Base-by-base conservation (phyloP, 495 filamentous ascomycete genomes). In the Talaromyces wortmannii region DNA sequence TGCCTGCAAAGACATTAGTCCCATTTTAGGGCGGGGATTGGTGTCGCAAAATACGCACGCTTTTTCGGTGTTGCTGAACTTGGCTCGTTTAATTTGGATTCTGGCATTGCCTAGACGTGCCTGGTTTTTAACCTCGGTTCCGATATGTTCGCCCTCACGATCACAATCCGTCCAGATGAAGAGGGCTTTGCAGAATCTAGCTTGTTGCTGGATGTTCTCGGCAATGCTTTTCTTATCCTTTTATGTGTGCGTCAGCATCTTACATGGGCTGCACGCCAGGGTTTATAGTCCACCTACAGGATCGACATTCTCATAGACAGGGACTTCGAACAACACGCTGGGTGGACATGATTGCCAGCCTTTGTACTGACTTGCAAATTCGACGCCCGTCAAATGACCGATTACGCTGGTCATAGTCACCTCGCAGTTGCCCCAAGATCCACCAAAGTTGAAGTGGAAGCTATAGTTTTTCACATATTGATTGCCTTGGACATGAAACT, bases 91-190 rank as follows among this genome's bases (percentile, higher is more conserved):
- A 49, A 97, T 81, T 60, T 91, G 77, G 36, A 98, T 79, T 1
- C 75, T 73, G 16, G 75, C 62, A 62, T 97, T 97, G 18, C 83
- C 85, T 62, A 81, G 80, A 52, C 74, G 75, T 15, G 95, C 94
- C 36, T 91, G 84, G 55, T 88, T 81, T 40, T 90, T 83, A 50
- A 98, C 91, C 63, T 97, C 95, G n/a, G 87, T 74, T 1, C 94
- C 94, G 57, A 98, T 98, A 62, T 97, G 86, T 69, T 98, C 94
- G 13, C 94, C 94, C 77, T 98, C 94, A 49, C 92, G 84, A 77
- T 98, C 94, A 71, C 94, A 97, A 78, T 98, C 94, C 0, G 94
- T 98, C 94, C 94, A 98, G 61, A 98, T 96, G 67, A 91, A 94
- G 12, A 98, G 77, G 16, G 82, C 83, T 60, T 76, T 78, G 52